Evolutionary conservation across 768 basidiomycete genomes (phyloP).

Genomic region (Kwoniella bestiolae): DNA sequence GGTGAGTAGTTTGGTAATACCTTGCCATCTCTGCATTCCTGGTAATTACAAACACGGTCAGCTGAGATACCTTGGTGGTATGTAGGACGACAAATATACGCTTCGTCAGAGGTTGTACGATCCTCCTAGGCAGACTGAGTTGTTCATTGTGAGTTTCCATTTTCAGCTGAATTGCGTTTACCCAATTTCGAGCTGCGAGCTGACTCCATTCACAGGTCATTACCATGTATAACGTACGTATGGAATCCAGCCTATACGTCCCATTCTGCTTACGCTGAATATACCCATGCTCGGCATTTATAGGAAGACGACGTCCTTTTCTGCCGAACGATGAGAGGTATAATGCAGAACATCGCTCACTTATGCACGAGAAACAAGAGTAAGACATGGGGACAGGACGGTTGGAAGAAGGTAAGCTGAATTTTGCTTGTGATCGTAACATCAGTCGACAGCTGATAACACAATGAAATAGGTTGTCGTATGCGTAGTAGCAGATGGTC

Average conservation of each 20-base stretch:
- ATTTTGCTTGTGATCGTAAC: too few species aligned
- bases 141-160: constrained; percentile 69
- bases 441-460: too few species aligned
- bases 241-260: background rate
- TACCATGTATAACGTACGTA: constrained; percentile 92
- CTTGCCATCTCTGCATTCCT: background rate
- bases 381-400: constrained; percentile 95
- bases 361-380: constrained; percentile 81
- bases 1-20: constrained; percentile 32
- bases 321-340: constrained; percentile 86
- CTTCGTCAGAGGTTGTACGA: constrained; percentile 80
- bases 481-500: constrained; percentile 86
- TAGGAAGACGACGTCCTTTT: constrained; percentile 83
- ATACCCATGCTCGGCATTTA: constrained; percentile 4
- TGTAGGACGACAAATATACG: constrained; percentile 70
- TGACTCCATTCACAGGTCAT: constrained; percentile 62
- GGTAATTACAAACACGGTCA: background rate
- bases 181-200: constrained; percentile 9
- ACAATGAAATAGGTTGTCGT: constrained; percentile 70
- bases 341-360: constrained; percentile 91
- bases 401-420: constrained; percentile 80
- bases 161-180: background rate
- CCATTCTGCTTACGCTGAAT: background rate
- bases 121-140: constrained; percentile 79
- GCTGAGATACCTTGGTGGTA: background rate